phyloP scores from a whole-genome alignment of 2,329 filamentous ascomycete genomes.

The Trichoderma breve region DNA sequence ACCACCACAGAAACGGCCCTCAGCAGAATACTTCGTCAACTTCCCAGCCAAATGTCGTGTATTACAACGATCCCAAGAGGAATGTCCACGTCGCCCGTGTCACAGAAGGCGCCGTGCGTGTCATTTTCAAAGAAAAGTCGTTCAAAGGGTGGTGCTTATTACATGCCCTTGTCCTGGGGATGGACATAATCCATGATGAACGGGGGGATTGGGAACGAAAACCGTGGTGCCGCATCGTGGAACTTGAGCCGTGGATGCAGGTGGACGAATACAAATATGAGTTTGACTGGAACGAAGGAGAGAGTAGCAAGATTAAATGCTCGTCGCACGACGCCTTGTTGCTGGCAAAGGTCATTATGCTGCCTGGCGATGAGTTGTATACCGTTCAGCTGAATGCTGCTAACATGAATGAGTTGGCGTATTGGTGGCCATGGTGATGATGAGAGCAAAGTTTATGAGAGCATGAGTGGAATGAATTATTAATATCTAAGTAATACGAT shows the following conservation, averaged over 20 bases:
- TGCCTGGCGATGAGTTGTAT: background rate
- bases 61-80: background rate
- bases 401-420: background rate
- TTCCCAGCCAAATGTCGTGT: background rate
- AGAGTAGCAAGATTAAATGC: background rate
- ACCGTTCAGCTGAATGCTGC: background rate
- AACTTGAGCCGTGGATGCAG: background rate
- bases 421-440: background rate
- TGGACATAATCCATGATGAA: background rate
- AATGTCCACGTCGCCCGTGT: background rate
- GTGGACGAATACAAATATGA: background rate
- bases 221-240: background rate
- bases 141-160: background rate
- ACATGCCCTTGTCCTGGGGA: background rate
- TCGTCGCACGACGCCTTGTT: background rate
- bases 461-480: background rate
- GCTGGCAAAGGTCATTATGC: background rate
- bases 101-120: background rate
- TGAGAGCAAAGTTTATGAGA: background rate
- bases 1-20: background rate
- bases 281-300: background rate
- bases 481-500: background rate
- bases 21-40: background rate
- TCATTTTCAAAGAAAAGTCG: background rate
- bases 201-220: background rate